phyloP scores from a whole-genome alignment of 352 stramenopile genomes.

The Pythium aphanidermatum region DNA sequence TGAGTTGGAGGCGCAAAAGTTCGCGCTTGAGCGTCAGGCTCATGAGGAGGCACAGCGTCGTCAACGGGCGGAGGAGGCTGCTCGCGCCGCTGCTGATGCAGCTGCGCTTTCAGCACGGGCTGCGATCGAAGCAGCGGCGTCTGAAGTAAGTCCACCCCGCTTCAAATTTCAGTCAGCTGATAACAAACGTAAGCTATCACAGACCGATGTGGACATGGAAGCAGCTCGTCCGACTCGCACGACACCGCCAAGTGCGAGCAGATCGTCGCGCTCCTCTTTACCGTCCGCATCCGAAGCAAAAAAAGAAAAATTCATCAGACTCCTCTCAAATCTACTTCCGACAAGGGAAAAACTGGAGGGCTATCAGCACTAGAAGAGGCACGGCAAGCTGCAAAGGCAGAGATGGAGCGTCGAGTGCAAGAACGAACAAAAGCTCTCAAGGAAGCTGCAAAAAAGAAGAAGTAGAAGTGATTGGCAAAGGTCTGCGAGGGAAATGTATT shows the following conservation, averaged over 20 bases:
- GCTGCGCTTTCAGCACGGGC: constrained; percentile 63
- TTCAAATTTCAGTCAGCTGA: constrained; percentile 14
- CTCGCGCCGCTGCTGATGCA: constrained; percentile 50
- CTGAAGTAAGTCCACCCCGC: constrained; percentile 27
- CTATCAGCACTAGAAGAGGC: constrained; percentile 40
- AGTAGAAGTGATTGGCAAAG: constrained; percentile 31
- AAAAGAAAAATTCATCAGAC: constrained; percentile 41
- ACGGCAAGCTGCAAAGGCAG: constrained; percentile 59
- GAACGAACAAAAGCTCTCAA: constrained; percentile 49
- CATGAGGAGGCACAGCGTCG: constrained; percentile 44
- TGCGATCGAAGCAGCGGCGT: constrained; percentile 54
- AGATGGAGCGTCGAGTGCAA: constrained; percentile 63
- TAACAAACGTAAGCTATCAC: constrained; percentile 28
- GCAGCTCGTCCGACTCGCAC: constrained; percentile 20
- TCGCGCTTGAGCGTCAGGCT: constrained; percentile 37
- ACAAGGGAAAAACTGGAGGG: constrained; percentile 2
- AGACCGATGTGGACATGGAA: constrained; percentile 61
- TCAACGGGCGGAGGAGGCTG: constrained; percentile 57
- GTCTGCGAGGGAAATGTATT: too few relatives aligned
- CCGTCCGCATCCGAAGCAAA: constrained; percentile 26
- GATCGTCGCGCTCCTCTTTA: constrained; percentile 3
- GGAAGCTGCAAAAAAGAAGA: constrained; percentile 58
- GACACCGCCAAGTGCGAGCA: constrained; percentile 1
- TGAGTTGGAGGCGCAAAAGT: constrained; percentile 44
- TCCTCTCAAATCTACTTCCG: constrained; percentile 18